These are phyloP conservation scores for Ganoderma meredithae DNA, from an alignment of 1,284 basidiomycete genomes.

Conservation along the genomic window DNA sequence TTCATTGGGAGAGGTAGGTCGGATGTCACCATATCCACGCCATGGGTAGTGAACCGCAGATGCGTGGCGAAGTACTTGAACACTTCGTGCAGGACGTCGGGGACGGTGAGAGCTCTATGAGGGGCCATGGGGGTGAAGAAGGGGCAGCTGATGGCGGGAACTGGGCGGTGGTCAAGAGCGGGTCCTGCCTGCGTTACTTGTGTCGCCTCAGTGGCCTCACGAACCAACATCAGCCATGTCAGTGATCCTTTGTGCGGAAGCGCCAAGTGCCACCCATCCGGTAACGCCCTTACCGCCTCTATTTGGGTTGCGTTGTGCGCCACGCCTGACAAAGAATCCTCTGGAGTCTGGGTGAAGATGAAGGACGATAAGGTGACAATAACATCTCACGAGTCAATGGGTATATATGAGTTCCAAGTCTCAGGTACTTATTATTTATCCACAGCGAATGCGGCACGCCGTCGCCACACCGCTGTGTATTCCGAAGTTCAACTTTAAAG, in stretches of 20 bases:
- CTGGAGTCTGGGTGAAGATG: background rate
- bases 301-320: too few species aligned
- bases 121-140: background rate
- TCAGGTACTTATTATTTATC: background rate
- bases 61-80: background rate
- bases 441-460: too few species aligned
- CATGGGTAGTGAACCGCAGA: background rate
- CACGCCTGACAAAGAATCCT: background rate
- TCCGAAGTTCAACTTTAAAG: background rate
- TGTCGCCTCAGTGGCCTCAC: too few species aligned
- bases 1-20: background rate
- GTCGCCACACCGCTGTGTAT: background rate
- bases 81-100: background rate
- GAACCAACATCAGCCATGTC: too few species aligned
- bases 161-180: background rate
- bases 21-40: background rate
- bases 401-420: background rate
- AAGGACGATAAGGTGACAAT: background rate
- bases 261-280: too few species aligned
- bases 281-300: background rate
- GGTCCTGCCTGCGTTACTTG: too few species aligned
- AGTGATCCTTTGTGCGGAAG: background rate
- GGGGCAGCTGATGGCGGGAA: background rate
- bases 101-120: background rate
- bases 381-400: background rate